A percentile compares a stretch with the other conserved stretches of the same genome.
phyloP scores from a whole-genome alignment of 805 yeast genomes.

The Lachancea mirantina region DNA sequence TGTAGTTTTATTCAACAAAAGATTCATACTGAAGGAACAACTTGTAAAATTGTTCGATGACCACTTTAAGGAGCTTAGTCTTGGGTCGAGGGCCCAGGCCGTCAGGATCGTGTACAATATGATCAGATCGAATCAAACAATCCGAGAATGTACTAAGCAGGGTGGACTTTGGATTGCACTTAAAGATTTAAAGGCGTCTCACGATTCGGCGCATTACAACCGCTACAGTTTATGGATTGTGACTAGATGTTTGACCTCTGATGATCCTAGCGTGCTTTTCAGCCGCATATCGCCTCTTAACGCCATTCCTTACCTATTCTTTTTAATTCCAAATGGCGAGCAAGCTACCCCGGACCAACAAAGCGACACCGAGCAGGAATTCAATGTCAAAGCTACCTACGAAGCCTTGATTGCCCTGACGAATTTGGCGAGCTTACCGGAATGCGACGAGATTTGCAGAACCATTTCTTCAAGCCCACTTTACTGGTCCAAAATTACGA shows the following conservation, averaged over 20 bases:
- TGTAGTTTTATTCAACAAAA: slow-evolving; percentile 15
- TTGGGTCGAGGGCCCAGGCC: slow-evolving; percentile 27
- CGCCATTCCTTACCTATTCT: slow-evolving; percentile 40
- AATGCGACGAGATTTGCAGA: slow-evolving; percentile 31
- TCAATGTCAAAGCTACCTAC: slow-evolving; percentile 34
- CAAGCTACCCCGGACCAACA: slow-evolving; percentile 1
- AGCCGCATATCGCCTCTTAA: slow-evolving; percentile 36
- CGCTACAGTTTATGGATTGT: slow-evolving; percentile 37
- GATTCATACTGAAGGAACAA: slow-evolving; percentile 17
- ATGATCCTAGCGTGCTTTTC: slow-evolving; percentile 41
- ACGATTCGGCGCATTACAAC: slow-evolving; percentile 18
- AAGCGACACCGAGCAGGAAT: slow-evolving; percentile 12
- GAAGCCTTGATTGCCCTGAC: slow-evolving; percentile 62
- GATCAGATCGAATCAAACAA: slow-evolving; percentile 17
- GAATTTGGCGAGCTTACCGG: slow-evolving; percentile 48
- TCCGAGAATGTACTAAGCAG: slow-evolving; percentile 36
- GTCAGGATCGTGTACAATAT: slow-evolving; percentile 30
- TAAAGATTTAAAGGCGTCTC: slow-evolving; percentile 28
- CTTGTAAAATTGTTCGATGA: slow-evolving; percentile 18
- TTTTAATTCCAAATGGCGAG: slow-evolving; percentile 26
- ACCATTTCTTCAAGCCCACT: slow-evolving; percentile 29
- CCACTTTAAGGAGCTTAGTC: slow-evolving; percentile 11
- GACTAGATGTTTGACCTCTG: slow-evolving; percentile 37
- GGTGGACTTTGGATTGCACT: slow-evolving; percentile 40
- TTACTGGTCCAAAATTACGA: slow-evolving; percentile 43